A percentile compares a stretch with the other conserved stretches of the same genome.
Conservation (phyloP, 106 monocot genomes). For the Narthecium ossifragum region DNA sequence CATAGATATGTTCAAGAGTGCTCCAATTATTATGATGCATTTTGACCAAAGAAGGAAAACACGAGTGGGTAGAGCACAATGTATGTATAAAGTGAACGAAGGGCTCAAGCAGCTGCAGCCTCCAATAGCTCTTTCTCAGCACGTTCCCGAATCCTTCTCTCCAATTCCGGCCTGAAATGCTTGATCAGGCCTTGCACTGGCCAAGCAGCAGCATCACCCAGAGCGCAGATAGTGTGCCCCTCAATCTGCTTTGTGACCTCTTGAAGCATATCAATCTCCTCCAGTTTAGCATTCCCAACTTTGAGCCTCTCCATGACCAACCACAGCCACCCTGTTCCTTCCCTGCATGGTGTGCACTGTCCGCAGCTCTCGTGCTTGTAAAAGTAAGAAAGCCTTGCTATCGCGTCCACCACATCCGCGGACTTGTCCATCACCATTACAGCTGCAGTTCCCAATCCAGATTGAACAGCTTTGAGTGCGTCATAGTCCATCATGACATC, state of each 20-base stretch:
- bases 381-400: conserved; percentile 66
- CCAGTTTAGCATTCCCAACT: conserved; percentile 60
- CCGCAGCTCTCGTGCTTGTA: conserved; percentile 79
- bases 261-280: conserved; percentile 65
- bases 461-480: conserved; percentile 59
- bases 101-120: conserved; percentile 37
- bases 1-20: too few relatives aligned
- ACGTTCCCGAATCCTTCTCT: conserved; percentile 31
- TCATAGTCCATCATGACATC: conserved; percentile 78
- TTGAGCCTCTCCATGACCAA: conserved; percentile 80
- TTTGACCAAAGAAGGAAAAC: too few relatives aligned
- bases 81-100: too few relatives aligned
- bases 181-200: conserved; percentile 67
- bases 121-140: conserved; percentile 35
- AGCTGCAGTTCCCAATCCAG: conserved; percentile 63
- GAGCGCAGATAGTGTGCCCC: conserved; percentile 65
- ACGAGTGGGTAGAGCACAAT: conserved; percentile 7
- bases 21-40: too few relatives aligned
- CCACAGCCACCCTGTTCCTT: conserved; percentile 73
- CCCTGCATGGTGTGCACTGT: conserved; percentile 75
- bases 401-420: conserved; percentile 58
- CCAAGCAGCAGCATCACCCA: conserved; percentile 74
- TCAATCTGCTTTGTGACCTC: conserved; percentile 57
- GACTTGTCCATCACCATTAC: conserved; percentile 81
- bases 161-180: conserved; percentile 56